These are phyloP conservation scores for Mortierella sp. DNA, from an alignment of 371 early-diverging fungal genomes.

Conservation along the genomic window DNA sequence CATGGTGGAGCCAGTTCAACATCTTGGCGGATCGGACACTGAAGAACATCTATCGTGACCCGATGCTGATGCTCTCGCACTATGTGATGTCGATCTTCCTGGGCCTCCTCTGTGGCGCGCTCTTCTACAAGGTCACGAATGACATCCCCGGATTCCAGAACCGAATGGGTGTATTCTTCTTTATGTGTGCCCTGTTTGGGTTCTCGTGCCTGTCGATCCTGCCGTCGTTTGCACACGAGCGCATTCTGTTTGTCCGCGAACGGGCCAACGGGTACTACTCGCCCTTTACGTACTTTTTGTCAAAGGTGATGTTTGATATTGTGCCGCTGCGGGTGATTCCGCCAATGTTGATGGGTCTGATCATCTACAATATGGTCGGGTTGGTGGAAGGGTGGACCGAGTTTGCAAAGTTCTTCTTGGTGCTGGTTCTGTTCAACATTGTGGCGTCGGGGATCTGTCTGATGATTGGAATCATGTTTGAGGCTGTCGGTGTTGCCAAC, in stretches of 20 bases:
- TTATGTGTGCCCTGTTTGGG: slow-evolving; percentile 86
- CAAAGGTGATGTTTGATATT: slow-evolving; percentile 87
- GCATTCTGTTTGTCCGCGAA: slow-evolving; percentile 87
- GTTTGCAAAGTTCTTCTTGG: slow-evolving; percentile 86
- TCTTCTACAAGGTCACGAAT: slow-evolving; percentile 87
- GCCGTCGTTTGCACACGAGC: slow-evolving; percentile 81
- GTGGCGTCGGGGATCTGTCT: slow-evolving; percentile 88
- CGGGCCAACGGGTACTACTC: slow-evolving; percentile 91
- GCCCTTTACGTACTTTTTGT: slow-evolving; percentile 80
- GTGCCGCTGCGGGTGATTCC: slow-evolving; percentile 88
- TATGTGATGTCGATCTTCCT: slow-evolving; percentile 82
- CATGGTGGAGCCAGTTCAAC: slow-evolving; percentile 79
- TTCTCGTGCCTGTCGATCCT: slow-evolving; percentile 86
- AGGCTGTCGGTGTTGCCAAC: slow-evolving; percentile 86
- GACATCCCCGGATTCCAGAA: slow-evolving; percentile 92
- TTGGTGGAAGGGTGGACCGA: slow-evolving; percentile 74
- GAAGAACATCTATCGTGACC: slow-evolving; percentile 91
- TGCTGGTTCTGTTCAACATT: slow-evolving; percentile 88
- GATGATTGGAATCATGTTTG: slow-evolving; percentile 82
- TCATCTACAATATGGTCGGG: slow-evolving; percentile 93
- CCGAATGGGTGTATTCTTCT: slow-evolving; percentile 91
- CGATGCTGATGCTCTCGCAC: slow-evolving; percentile 88
- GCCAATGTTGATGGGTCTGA: slow-evolving; percentile 84
- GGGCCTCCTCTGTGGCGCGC: slow-evolving; percentile 84
- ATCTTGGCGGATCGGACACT: slow-evolving; percentile 88